Evolutionary conservation across 495 filamentous ascomycete genomes (phyloP), one percentile per base, ranked within the genome.

Genomic region (Chaetomium tenue): DNA sequence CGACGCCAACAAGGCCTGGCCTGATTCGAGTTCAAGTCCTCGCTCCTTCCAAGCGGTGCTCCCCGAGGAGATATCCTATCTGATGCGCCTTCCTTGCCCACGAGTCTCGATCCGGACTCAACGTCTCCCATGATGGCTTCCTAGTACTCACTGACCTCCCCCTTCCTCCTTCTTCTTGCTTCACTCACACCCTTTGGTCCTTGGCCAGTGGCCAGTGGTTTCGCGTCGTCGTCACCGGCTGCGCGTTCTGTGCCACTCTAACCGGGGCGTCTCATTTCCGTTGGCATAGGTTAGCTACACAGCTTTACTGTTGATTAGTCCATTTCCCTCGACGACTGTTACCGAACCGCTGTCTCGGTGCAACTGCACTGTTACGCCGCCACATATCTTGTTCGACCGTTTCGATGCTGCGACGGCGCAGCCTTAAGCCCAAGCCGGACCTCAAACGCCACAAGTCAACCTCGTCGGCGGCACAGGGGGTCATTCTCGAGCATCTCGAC

Each of bases 401-500:
- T 66, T 73, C 62, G 56, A 84, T 85, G 83, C 75, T 83, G 64
- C 78, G 79, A 61, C 76, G 77, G 33, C 73, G 73, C 58, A 79
- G 76, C 56, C 68, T 72, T 57, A 76, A 75, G 64, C 72, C 80
- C 61, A 73, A 62, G 58, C 61, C 70, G 63, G 70, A 68, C 62
- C 79, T 88, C 55, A 80, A 79, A 69, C 83, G 82, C 68, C 81
- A 84, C 60, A 89, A 86, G 72, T 91, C 89, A 20, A 77, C 83
- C 50, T 83, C 84, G 53, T 89, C 87, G 33, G 33, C 33, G 20
- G 77, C 84, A 39, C 79, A 79, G 61, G 82, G 77, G 30, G 77
- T 78, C 40, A 70, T 75, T 39, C 68, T 77, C 18, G 80, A 84
- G 40, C 69, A 80, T 40, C 78, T 86, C 50, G 79, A 86, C 52